Base-by-base conservation (phyloP, 768 basidiomycete genomes). In the Sistotremastrum niveocremeum region DNA sequence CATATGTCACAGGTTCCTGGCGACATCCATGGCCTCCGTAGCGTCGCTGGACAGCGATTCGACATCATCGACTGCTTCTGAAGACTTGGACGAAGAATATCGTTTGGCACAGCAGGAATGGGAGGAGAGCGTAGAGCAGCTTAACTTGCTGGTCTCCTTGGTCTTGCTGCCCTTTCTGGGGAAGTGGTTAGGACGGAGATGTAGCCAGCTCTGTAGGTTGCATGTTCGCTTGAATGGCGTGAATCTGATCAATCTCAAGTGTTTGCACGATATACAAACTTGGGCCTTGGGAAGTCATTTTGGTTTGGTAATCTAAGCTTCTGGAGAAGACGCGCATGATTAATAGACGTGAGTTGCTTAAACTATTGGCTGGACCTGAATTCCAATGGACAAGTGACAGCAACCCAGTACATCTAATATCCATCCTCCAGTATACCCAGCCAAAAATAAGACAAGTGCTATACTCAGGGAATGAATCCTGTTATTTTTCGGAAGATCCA, bases 111-210 rank as follows among this genome's bases (percentile, higher is more conserved):
- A 91, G 62, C 73, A 83, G 59, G 91, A 95, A 66, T 94, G 91
- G 91, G 82, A 90, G 56, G 91, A 95, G 62, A 86, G 83, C 56
- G 57, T 94, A 42, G 65, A 79, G 49, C 89, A 95, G 60, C 71
- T 95, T 39, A 80, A 84, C 58, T 75, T 88, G 58, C 74, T 94
- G 12, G 63, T 86, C 44, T 74, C 83, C 35, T 69, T 88, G 47
- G 81, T 93, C 29, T 67, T 93, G 40, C 66, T 95, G 48, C 91
- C 91, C 2, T 83, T 79, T 65, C 60, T 90, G 48, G 91, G 91
- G 45, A 91, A 87, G 60, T 94, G 79, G 76, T 58, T 91, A 34
- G 91, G 91, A 32, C 71, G 91, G 56, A 74, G 74, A 59, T 89
- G 83, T 73, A 85, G 84, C 54, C 73, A 88, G 57, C 84, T 84